Evolutionary conservation across 2,329 filamentous ascomycete genomes (phyloP).

Genomic region (Cordyceps fumosorosea): DNA sequence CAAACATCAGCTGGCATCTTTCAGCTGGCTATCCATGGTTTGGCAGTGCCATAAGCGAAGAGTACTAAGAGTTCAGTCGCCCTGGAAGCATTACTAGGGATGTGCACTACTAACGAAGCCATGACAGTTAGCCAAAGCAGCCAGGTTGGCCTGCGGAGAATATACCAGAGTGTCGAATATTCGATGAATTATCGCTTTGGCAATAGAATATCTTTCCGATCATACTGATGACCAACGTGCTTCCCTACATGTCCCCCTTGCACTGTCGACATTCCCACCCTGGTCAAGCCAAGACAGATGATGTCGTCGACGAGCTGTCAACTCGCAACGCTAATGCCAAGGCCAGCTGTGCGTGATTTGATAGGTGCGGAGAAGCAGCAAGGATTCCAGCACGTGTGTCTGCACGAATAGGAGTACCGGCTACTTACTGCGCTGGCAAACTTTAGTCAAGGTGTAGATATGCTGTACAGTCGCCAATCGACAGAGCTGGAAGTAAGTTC

Average conservation of each 20-base stretch:
- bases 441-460: background rate
- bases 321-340: background rate
- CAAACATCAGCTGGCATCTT: too few relatives aligned
- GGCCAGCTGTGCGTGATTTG: background rate
- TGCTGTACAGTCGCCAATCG: background rate
- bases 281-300: background rate
- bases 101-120: too few relatives aligned
- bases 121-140: too few relatives aligned
- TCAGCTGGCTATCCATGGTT: too few relatives aligned
- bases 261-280: background rate
- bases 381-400: background rate
- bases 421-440: background rate
- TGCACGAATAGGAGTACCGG: background rate
- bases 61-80: too few relatives aligned
- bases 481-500: too few relatives aligned
- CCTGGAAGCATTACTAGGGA: too few relatives aligned
- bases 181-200: background rate
- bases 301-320: background rate
- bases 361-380: background rate
- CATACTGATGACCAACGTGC: background rate
- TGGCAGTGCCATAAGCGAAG: too few relatives aligned
- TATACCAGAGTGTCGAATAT: background rate
- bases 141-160: too few relatives aligned
- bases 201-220: background rate
- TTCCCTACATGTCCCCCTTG: background rate